These are phyloP conservation scores for Auriscalpium microsporum DNA, from an alignment of 768 basidiomycete species.

Conservation along the genomic window DNA sequence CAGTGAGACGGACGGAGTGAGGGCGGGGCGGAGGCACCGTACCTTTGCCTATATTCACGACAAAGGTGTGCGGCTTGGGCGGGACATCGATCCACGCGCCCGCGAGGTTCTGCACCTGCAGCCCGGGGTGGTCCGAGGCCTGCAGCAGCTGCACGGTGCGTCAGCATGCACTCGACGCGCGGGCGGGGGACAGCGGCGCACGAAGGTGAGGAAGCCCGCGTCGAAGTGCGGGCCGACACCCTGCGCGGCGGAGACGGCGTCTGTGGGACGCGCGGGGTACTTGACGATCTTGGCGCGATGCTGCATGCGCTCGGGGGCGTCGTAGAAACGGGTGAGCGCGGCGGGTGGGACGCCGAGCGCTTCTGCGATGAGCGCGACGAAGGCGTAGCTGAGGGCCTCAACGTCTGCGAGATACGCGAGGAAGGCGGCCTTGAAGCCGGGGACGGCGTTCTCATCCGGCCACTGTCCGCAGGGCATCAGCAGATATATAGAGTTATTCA, in stretches of 20 bases:
- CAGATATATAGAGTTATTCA: not conserved
- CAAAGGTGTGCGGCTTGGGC: conserved; percentile 72
- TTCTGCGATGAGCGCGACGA: conserved; percentile 57
- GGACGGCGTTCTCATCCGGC: conserved; percentile 64
- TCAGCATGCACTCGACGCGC: not conserved
- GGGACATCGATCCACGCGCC: conserved; percentile 80
- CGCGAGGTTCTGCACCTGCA: conserved; percentile 75
- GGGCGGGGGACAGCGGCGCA: conserved; percentile 18
- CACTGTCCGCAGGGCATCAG: conserved; percentile 38
- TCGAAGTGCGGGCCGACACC: conserved; percentile 85
- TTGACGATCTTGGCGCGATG: conserved; percentile 73
- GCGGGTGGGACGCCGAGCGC: conserved; percentile 57
- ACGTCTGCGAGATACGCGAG: conserved; percentile 55
- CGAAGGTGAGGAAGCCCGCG: conserved; percentile 75
- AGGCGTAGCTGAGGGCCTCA: conserved; percentile 48
- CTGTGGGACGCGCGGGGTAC: conserved; percentile 48
- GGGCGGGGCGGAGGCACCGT: not conserved
- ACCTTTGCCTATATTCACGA: conserved; percentile 80
- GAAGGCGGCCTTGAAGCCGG: conserved; percentile 55
- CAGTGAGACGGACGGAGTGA: not conserved
- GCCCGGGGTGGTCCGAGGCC: conserved; percentile 66
- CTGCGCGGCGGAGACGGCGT: conserved; percentile 41
- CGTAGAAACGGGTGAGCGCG: conserved; percentile 58
- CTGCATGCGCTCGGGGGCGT: conserved; percentile 51
- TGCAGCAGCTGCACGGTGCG: conserved; percentile 51